Evolutionary conservation across 441 rosid species (phyloP).

Genomic region (Pelargonium citronellum): DNA sequence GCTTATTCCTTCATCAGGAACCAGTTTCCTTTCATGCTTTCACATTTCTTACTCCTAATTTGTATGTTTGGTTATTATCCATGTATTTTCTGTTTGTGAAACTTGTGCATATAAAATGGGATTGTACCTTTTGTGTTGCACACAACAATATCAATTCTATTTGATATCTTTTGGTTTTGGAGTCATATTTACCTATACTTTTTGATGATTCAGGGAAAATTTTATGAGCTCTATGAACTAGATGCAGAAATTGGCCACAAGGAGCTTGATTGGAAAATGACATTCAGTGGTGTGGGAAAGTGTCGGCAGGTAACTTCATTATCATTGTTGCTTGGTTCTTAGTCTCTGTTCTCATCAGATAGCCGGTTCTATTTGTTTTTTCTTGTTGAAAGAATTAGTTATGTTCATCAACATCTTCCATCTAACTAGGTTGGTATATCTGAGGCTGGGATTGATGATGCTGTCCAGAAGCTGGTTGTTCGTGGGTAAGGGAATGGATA

Average conservation of each 20-base stretch:
- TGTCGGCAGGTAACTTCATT: conserved; percentile 73
- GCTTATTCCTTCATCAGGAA: conserved; percentile 2
- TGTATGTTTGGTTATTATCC: not conserved
- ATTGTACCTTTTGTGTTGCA: not conserved
- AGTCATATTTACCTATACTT: conserved; percentile 4
- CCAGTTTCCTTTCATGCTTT: conserved; percentile 4
- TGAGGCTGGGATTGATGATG: conserved; percentile 87
- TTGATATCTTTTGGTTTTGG: not conserved
- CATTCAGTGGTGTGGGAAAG: conserved; percentile 87
- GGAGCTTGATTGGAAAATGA: conserved; percentile 96
- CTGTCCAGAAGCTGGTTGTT: conserved; percentile 82
- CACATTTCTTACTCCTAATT: not conserved
- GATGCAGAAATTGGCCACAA: conserved; percentile 96
- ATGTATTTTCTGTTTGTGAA: not conserved
- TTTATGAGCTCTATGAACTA: conserved; percentile 90
- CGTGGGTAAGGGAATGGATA: conserved; percentile 58
- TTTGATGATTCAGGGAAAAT: conserved; percentile 60
- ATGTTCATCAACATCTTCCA: conserved; percentile 5
- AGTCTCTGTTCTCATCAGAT: not conserved
- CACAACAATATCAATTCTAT: not conserved
- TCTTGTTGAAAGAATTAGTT: not conserved
- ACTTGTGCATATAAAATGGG: not conserved
- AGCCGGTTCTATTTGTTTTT: not conserved
- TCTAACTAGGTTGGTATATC: conserved; percentile 72
- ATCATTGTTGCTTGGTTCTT: conserved; percentile 17